Percentiles rank a stretch among this genome's conserved stretches.
These are phyloP conservation scores for Buddleja alternifolia DNA, from an alignment of 257 asterid genomes.

Conservation along the genomic window DNA sequence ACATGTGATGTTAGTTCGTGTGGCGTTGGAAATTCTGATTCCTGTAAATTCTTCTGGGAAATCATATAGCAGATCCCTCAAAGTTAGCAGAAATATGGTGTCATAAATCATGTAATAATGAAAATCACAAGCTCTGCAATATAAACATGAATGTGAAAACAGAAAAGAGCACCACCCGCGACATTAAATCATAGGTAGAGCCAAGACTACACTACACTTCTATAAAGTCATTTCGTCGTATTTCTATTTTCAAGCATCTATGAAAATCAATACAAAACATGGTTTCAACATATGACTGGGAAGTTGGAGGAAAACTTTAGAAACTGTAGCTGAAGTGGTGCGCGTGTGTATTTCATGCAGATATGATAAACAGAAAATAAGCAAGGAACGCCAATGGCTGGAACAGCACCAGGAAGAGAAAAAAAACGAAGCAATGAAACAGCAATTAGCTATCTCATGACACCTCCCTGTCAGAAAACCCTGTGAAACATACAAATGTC, in stretches of 20 bases:
- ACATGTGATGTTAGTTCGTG: conserved; percentile 68
- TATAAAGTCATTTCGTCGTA: conserved; percentile 11
- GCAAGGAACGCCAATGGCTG: conserved; percentile 30
- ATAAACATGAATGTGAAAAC: neutral
- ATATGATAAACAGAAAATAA: conserved; percentile 27
- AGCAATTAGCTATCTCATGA: conserved; percentile 55
- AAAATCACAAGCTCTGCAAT: neutral
- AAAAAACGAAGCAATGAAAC: too few relatives aligned
- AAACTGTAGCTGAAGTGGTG: conserved; percentile 22
- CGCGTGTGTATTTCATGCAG: conserved; percentile 28
- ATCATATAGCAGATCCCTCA: conserved; percentile 50
- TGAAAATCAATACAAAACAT: neutral
- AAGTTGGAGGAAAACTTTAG: too few relatives aligned
- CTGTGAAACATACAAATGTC: conserved; percentile 69
- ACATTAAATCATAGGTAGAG: neutral
- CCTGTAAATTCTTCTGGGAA: conserved; percentile 74
- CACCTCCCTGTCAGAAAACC: conserved; percentile 53
- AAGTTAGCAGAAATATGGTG: conserved; percentile 38
- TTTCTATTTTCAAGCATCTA: conserved; percentile 10
- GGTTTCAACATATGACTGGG: conserved; percentile 2
- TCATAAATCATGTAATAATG: conserved; percentile 17
- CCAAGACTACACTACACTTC: conserved; percentile 22
- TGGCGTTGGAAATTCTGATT: conserved; percentile 63
- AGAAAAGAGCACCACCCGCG: conserved; percentile 2
- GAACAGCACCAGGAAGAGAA: conserved; percentile 39